Evolutionary conservation across 2,329 filamentous ascomycete species (phyloP), one percentile per base, ranked within the genome.

Genomic region (Paraphaeosphaeria minitans): DNA sequence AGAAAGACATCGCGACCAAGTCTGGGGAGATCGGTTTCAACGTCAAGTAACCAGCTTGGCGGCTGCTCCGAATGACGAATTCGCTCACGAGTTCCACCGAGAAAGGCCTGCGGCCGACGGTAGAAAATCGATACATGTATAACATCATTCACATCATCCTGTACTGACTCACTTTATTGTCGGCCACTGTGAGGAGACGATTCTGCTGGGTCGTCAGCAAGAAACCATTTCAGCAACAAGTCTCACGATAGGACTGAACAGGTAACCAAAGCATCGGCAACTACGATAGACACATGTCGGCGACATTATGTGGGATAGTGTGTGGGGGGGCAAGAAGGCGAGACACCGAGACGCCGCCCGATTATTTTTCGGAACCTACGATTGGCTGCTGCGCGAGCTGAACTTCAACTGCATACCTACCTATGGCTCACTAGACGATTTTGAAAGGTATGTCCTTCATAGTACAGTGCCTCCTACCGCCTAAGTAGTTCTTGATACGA

Each of bases 21-120:
- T 83, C 89, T 1, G 89, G 83, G 7, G 93, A 97, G 72, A 77
- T 71, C n/a, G 79, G 79, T 4, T 96, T 96, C 66, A 63, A 58
- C 16, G 66, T 72, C 8, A 60, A 67, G 48, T 75, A 60, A 58
- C 9, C 7, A 10, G 5, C n/a, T 21, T 21, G 24, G 7, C 7
- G 22, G 6, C 16, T 29, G 19, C 22, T 43, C 12, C 41, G 19
- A 22, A 22, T 9, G 19, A 3, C 19, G n/a, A 12, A 4, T 22
- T 5, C 19, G 2, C 7, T 22, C n/a, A 13, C n/a, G 22, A 43
- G 41, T 19, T 4, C 4, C 12, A 8, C 4, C 10, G 19, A 22
- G 41, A 22, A 19, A 9, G 19, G 10, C 22, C 16, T 12, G 21
- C 9, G n/a, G 41, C 7, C 1, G 13, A 22, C 19, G 41, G 4